These are phyloP conservation scores for Xylariaceae sp. DNA, from an alignment of 2,329 filamentous ascomycete species.

Conservation along the genomic window DNA sequence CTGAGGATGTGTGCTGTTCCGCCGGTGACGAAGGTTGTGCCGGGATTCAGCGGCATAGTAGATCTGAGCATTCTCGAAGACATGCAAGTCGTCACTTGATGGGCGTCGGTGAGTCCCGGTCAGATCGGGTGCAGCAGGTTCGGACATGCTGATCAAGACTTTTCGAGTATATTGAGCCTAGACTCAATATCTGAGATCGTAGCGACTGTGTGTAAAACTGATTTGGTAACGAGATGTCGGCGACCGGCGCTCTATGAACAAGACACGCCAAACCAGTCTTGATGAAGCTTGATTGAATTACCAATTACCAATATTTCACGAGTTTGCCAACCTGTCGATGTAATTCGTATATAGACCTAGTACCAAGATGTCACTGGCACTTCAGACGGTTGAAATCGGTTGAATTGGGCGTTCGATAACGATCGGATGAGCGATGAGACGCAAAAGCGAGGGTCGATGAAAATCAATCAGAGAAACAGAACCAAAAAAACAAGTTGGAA, in stretches of 20 bases:
- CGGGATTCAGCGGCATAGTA: constrained; percentile 55
- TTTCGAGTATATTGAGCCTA: not conserved
- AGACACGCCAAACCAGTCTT: not conserved
- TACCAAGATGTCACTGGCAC: not conserved
- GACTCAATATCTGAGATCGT: not conserved
- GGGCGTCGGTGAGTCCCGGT: constrained; percentile 19
- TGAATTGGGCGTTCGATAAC: not conserved
- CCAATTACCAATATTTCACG: not conserved
- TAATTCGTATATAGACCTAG: not conserved
- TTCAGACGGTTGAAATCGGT: not conserved
- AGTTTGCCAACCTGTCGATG: not conserved
- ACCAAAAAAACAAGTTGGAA: not conserved
- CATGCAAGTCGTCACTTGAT: constrained; percentile 40
- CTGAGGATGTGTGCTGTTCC: constrained; percentile 54
- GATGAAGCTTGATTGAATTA: not conserved
- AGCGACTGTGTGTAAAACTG: not conserved
- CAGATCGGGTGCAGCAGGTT: constrained; percentile 18
- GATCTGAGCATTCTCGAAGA: constrained; percentile 54
- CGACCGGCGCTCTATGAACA: not conserved
- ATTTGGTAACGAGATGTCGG: not conserved
- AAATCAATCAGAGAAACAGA: not conserved
- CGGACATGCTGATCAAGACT: constrained; percentile 22
- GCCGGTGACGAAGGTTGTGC: constrained; percentile 44
- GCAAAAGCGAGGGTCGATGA: not conserved
- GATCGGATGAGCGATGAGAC: not conserved